Base-by-base conservation (phyloP, 441 rosid species). In the Populus tomentosa region DNA sequence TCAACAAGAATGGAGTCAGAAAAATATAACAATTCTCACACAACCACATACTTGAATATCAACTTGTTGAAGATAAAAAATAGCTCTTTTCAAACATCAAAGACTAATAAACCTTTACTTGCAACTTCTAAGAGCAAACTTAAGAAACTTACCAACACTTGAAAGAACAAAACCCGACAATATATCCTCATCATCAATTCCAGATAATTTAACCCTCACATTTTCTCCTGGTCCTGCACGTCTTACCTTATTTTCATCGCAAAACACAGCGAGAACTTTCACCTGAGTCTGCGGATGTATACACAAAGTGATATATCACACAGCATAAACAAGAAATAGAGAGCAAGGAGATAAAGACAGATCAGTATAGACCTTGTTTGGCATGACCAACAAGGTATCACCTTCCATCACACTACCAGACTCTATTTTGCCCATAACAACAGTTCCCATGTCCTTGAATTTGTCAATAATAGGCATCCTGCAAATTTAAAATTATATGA, bases 381-480 rank as follows among this genome's bases (percentile, higher is more conserved):
- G 99, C 99, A 96, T 94, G 77, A 96, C 83, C 84, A 91, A 13
- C 87, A 96, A 76, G 71, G 98, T 77, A 81, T 94, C 98, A 32
- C 98, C 98, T 85, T 96, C 99, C 32, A 82, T 71, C 68, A 90
- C 84, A 81, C 90, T 94, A 64, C 99, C 99, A 71, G 92, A 89
- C 88, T 96, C 99, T 50, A 91, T 90, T 82, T 94, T 95, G 56
- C 99, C 99, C 99, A 95, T 95, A 46, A 92, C 92, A 85, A 92
- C 95, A 59, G 99, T 95, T 72, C 99, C 99, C 97, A 95, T 94
- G 83, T 95, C 99, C 85, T 95, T 96, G 82, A 92, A 96, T 75
- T 94, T 96, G 90, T 94, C 99, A 85, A 95, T 83, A 50, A 95
- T 87, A 76, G 99, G 97, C 98, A 95, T 85, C 94, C 99, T 95